Base-by-base conservation (phyloP, 805 yeast species). In the Tetrapisispora arboricola region DNA sequence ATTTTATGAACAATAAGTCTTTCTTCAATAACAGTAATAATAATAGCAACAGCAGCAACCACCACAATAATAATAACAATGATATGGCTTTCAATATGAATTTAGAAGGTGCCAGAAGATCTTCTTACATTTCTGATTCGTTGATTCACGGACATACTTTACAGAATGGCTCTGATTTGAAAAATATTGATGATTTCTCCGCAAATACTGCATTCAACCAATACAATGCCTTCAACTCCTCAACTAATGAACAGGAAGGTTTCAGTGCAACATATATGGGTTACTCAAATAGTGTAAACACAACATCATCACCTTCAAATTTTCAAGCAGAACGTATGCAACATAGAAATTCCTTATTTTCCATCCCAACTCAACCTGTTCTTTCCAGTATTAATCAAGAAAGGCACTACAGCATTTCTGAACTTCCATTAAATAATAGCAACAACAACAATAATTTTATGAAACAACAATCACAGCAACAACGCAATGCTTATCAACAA, bases 61-160 rank as follows among this genome's bases (percentile, higher is more conserved):
- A 16, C 20, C 22, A 16, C 11, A 7, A 8, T 15, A 24, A 16
- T 16, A n/a, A n/a, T 16, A 34, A 16, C 17, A 34, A 34, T 34
- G 37, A 34, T 25, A 4, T n/a, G 6, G 12, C 18, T 3, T 24
- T 24, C 9, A 34, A 24, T 25, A 6, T 24, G 22, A 34, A 24
- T 34, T 3, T 39, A 8, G 40, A 35, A n/a, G 71, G 74, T 19
- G 74, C 82, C 10, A 70, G 92, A 60, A 71, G 92, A 60, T 86
- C 88, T 12, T 73, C 81, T 40, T 81, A 77, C 54, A 78, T 85
- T 11, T 84, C 87, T 2, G 90, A 80, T 53, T 63, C 72, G 3
- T 66, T 75, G 44, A 72, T 78, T 20, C 61, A 61, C 39, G 44
- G 53, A 11, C 52, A 55, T 26, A 31, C 26, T 11, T 34, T 34